Evolutionary conservation across 371 early-diverging fungal species (phyloP), one percentile per base, ranked within the genome.

Genomic region (Fennellomyces sp.): DNA sequence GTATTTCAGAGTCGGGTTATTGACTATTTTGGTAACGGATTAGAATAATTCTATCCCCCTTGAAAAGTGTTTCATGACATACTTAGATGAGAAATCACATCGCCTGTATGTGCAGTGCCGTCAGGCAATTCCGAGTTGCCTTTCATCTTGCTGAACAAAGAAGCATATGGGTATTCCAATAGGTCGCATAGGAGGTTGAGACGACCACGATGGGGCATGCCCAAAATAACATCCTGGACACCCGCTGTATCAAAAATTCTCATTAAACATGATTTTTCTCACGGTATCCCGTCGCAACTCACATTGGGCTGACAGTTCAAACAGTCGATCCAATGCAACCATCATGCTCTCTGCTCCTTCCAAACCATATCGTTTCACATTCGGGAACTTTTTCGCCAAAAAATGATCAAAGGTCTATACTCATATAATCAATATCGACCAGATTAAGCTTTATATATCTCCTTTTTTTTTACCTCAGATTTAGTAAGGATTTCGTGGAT

Each of bases 311-410:
- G 88, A 85, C 0, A 85, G 75, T 47, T 81, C 79, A 76, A 97
- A 93, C n/a, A 96, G 69, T 50, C 90, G 77, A 72, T 96, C 94
- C 39, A 97, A 70, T 6, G 91, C 94, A 0, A 94, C 89, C 86
- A 97, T 94, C 90, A 97, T 95, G 61, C 91, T 88, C 71, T 98
- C 98, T n/a, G 93, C 95, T 17, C 98, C 98, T 69, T 98, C 97
- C 15, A 98, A 73, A 13, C 98, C 98, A 62, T 97, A 98, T 15
- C 98, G 85, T 76, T 97, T 97, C 52, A 96, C 90, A 63, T 94
- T 92, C 6, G 94, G 92, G 76, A 97, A 98, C 70, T 91, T 92
- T 64, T 94, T 95, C 42, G 90, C 92, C 90, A 97, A 92, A 65
- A 96, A 97, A 62, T 93, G 94, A 76, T 98, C 98, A 82, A 97